Base-by-base conservation (phyloP, 768 basidiomycete species). In the Rubroboletus satanas region DNA sequence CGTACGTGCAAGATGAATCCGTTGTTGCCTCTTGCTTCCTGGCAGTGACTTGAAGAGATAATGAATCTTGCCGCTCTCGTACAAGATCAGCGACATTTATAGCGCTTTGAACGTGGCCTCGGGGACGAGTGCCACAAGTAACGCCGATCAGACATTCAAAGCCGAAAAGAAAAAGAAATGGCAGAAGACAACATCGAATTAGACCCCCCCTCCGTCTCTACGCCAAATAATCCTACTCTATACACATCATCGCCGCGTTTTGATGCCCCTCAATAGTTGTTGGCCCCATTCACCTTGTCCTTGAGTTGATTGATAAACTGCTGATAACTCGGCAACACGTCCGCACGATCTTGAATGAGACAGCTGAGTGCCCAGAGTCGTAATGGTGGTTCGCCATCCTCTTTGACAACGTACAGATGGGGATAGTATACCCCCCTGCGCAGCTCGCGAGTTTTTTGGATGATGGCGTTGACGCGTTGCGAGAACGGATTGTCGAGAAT, bases 391-490 rank as follows among this genome's bases (percentile, higher is more conserved):
- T 99, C 97, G 56, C 94, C 96, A 62, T 99, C 97, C 70, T 98
- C 94, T 74, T 98, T 99, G 65, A 98, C 94, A 49, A 98, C 78
- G 65, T 98, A 99, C 7, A 99, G 75, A 69, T 98, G 93, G 8
- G 93, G 93, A 67, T 89, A 87, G 70, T 98, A 98, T 5, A 88
- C 85, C 14, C 95, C 94, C 38, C 93, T 81, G 46, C 97, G 87
- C 80, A 93, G 83, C 74, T 98, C 97, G 17, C 97, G 83, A 15
- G 88, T 92, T 77, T 98, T 98, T 73, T 92, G 90, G 54, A 99
- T 75, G 64, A 99, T 83, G 2, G 93, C 92, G 64, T 93, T 96
- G 62, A 99, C 81, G 9, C 97, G 88, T 67, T 97, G 90, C n/a
- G 88, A 92, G 83, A 98, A 97, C 0, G 88, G 77, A 67, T 98